Percentiles rank a stretch among this genome's conserved stretches.
Evolutionary conservation across 1,284 basidiomycete species (phyloP).

Genomic region (Peniophora sp.): DNA sequence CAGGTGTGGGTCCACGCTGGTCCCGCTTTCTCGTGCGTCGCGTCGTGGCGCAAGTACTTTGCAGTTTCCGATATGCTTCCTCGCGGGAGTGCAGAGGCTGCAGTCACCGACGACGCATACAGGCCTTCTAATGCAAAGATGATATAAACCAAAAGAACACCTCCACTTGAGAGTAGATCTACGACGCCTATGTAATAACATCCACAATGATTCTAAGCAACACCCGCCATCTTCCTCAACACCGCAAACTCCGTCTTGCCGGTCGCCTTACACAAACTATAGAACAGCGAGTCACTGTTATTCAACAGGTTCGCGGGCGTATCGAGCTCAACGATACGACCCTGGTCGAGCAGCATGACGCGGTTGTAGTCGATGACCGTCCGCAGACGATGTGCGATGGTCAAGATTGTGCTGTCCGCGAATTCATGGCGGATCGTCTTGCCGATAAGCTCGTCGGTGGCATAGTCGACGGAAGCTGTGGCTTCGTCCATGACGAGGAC

Average conservation of each 20-base stretch:
- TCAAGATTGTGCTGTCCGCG: slow-evolving; percentile 46
- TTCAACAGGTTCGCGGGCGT: slow-evolving; percentile 63
- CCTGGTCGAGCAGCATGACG: slow-evolving; percentile 84
- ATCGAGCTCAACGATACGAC: slow-evolving; percentile 78
- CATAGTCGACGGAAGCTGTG: slow-evolving; percentile 58
- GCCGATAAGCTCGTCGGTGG: slow-evolving; percentile 68
- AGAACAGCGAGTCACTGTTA: slow-evolving; percentile 62
- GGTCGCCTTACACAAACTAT: slow-evolving; percentile 74
- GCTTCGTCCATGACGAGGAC: slow-evolving; percentile 78
- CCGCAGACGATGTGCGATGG: slow-evolving; percentile 59
- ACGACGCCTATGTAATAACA: not conserved
- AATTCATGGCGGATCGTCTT: slow-evolving; percentile 67
- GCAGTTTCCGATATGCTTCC: no score
- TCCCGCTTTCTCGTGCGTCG: no score
- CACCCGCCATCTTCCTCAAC: slow-evolving; percentile 60
- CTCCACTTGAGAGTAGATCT: not conserved
- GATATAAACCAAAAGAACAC: no score
- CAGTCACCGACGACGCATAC: no score
- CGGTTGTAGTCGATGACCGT: slow-evolving; percentile 57
- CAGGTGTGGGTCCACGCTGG: no score
- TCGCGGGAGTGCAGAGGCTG: no score
- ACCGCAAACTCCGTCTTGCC: slow-evolving; percentile 74
- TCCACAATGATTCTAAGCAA: slow-evolving; percentile 9
- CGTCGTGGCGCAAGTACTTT: no score
- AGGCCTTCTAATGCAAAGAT: no score